phyloP scores from a whole-genome alignment of 257 asterid genomes.

The Nicotiana knightiana region DNA sequence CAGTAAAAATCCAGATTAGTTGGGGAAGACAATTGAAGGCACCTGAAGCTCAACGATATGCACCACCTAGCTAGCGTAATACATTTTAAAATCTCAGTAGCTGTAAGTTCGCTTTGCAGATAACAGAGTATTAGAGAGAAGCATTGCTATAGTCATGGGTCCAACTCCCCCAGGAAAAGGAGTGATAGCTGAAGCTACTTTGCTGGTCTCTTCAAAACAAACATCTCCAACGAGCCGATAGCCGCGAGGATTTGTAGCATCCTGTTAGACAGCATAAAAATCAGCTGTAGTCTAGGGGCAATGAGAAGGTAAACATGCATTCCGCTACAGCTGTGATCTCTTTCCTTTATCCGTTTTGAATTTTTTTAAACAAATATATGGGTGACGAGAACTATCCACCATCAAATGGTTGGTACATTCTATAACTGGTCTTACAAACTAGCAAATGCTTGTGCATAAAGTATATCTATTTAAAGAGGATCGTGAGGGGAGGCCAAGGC shows the following conservation, averaged over 20 bases:
- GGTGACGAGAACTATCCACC: neutral
- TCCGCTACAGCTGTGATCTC: neutral
- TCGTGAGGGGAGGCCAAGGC: neutral
- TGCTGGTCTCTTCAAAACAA: constrained; percentile 84
- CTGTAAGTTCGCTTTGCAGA: constrained; percentile 69
- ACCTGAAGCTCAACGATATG: neutral
- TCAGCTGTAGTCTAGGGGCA: neutral
- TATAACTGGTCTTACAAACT: neutral
- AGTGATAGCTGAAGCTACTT: constrained; percentile 86
- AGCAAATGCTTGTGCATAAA: neutral
- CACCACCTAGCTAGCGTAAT: neutral
- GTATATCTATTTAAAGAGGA: neutral
- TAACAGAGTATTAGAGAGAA: constrained; percentile 76
- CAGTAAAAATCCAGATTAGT: too few species aligned
- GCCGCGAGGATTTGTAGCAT: constrained; percentile 51
- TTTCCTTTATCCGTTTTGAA: neutral
- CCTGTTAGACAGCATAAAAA: constrained; percentile 38
- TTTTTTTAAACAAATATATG: neutral
- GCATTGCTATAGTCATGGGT: constrained; percentile 98
- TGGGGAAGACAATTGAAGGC: neutral
- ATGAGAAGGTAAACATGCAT: neutral
- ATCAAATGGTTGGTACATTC: neutral
- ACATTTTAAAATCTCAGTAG: constrained; percentile 26
- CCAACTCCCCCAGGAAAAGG: constrained; percentile 99
- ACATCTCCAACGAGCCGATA: constrained; percentile 86